phyloP scores from a whole-genome alignment of 2,329 filamentous ascomycete genomes.

The Saccharata proteae region DNA sequence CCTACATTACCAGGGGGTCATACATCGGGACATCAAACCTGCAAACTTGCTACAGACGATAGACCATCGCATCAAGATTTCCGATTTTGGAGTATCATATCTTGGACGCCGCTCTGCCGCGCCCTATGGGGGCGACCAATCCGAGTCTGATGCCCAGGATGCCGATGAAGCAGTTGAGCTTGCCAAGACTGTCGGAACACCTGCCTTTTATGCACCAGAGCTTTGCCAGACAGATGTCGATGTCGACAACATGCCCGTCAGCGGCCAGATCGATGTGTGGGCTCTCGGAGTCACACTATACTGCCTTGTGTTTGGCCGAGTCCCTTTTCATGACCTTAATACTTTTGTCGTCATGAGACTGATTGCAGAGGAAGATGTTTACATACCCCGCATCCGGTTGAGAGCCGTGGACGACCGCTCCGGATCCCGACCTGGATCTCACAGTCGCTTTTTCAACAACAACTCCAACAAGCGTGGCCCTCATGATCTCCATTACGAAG shows the following conservation, averaged over 20 bases:
- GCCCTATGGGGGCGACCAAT: constrained; percentile 51
- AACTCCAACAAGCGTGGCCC: constrained; percentile 62
- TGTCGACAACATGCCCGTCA: constrained; percentile 60
- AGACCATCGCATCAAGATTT: constrained; percentile 87
- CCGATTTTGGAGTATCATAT: constrained; percentile 96
- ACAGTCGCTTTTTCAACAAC: constrained; percentile 33
- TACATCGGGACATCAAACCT: constrained; percentile 40
- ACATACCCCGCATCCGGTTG: constrained; percentile 73
- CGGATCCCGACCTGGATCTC: constrained; percentile 33
- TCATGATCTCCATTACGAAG: constrained; percentile 71
- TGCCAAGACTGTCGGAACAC: constrained; percentile 96
- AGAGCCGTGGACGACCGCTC: constrained; percentile 49
- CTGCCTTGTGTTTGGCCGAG: constrained; percentile 84
- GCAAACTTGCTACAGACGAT: constrained; percentile 83
- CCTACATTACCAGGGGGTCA: constrained; percentile 46
- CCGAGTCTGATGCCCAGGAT: constrained; percentile 73
- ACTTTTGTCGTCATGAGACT: constrained; percentile 85
- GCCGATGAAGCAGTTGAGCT: constrained; percentile 81
- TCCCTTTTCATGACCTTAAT: constrained; percentile 85
- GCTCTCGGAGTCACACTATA: constrained; percentile 92
- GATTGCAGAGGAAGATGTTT: constrained; percentile 86
- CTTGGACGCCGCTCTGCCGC: constrained; percentile 80
- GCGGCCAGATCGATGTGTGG: constrained; percentile 94
- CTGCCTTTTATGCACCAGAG: constrained; percentile 94
- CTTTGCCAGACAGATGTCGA: constrained; percentile 77